These are phyloP conservation scores for Boletus vinaceobasis DNA, from an alignment of 768 basidiomycete genomes.

Conservation along the genomic window DNA sequence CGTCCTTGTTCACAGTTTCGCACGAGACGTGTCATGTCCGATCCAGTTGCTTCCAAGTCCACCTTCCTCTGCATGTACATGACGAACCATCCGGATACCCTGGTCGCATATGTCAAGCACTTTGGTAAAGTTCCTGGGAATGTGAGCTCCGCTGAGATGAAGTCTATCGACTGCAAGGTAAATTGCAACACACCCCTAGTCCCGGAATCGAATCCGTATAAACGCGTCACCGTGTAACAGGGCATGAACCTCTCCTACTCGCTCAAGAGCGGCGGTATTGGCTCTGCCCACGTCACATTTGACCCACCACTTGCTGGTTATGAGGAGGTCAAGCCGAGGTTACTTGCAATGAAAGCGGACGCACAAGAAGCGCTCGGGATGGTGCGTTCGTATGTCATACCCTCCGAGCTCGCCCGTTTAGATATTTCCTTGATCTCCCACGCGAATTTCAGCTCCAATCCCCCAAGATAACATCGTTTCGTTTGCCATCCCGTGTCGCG, in stretches of 20 bases:
- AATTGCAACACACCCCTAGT: conserved; percentile 3
- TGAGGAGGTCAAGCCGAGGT: conserved; percentile 77
- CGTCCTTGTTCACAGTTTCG: background rate
- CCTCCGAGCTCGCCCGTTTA: background rate
- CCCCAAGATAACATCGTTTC: conserved; percentile 59
- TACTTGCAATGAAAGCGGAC: conserved; percentile 76
- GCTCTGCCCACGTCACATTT: conserved; percentile 52
- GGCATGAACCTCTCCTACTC: conserved; percentile 69
- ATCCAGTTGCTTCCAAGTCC: conserved; percentile 74
- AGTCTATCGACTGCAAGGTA: conserved; percentile 64
- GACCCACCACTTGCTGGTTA: conserved; percentile 72
- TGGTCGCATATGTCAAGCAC: conserved; percentile 80
- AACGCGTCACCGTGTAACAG: conserved; percentile 31
- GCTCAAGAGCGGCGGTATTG: conserved; percentile 44
- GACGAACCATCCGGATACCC: conserved; percentile 78
- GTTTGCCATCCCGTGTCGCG: conserved; percentile 38
- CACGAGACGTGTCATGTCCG: conserved; percentile 42
- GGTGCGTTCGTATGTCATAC: conserved; percentile 39
- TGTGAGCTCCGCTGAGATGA: conserved; percentile 67
- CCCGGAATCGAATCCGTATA: background rate
- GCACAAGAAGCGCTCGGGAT: conserved; percentile 80
- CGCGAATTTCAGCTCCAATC: conserved; percentile 48
- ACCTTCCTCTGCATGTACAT: conserved; percentile 81
- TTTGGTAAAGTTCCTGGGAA: conserved; percentile 59
- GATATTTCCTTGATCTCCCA: background rate